These are phyloP conservation scores for Glutinoglossum americanum DNA, from an alignment of 495 filamentous ascomycete genomes.

Conservation along the genomic window DNA sequence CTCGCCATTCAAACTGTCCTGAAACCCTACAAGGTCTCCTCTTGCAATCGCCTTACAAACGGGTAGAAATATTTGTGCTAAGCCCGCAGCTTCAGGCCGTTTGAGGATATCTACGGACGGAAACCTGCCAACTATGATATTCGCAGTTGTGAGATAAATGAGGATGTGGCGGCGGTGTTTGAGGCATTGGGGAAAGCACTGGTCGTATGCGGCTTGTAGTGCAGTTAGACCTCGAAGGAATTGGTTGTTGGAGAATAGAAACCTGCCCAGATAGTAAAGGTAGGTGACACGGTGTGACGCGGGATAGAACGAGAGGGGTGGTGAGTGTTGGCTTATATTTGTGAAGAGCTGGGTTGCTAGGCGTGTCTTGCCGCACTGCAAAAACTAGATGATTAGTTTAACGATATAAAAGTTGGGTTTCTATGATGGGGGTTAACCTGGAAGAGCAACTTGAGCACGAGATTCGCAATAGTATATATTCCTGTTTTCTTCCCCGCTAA, in stretches of 20 bases:
- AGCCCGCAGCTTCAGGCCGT: conserved; percentile 46
- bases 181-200: conserved; percentile 43
- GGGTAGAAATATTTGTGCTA: conserved; percentile 53
- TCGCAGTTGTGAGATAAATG: conserved; percentile 62
- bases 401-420: background rate
- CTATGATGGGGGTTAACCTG: conserved; percentile 27
- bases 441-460: conserved; percentile 76
- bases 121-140: conserved; percentile 70
- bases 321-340: conserved; percentile 66
- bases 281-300: conserved; percentile 81
- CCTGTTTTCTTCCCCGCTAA: conserved; percentile 69
- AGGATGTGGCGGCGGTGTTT: conserved; percentile 62
- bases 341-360: conserved; percentile 70
- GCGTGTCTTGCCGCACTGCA: conserved; percentile 30
- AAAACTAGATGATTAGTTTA: background rate
- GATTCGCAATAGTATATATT: conserved; percentile 77
- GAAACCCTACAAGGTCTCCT: conserved; percentile 62
- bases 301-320: conserved; percentile 56
- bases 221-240: conserved; percentile 53
- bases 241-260: conserved; percentile 60
- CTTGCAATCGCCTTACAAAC: conserved; percentile 48
- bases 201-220: conserved; percentile 57
- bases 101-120: conserved; percentile 42
- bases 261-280: conserved; percentile 84
- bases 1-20: conserved; percentile 34